phyloP scores from a whole-genome alignment of 345 rosid species.

The Hypericum perforatum region DNA sequence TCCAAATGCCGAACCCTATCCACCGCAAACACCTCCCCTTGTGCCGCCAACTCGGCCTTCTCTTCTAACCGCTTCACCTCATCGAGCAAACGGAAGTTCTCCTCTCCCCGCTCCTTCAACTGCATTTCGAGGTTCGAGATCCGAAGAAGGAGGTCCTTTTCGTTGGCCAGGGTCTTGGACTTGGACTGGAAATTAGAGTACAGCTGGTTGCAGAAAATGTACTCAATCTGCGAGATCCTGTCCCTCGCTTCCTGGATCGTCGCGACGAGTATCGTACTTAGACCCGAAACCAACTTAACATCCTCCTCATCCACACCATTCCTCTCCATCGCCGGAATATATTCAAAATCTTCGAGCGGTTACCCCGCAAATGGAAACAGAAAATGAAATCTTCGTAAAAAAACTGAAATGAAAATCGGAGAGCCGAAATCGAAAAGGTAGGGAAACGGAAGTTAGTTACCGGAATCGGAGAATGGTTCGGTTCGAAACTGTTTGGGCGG shows the following conservation, averaged over 20 bases:
- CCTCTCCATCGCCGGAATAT: slow-evolving; percentile 3
- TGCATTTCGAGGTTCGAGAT: slow-evolving; percentile 41
- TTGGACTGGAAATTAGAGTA: slow-evolving; percentile 57
- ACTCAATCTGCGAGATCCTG: slow-evolving; percentile 81
- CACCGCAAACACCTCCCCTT: slow-evolving; percentile 24
- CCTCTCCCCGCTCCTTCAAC: slow-evolving; percentile 30
- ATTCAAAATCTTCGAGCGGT: no score
- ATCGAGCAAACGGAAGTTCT: slow-evolving; percentile 23
- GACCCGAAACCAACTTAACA: slow-evolving; percentile 45
- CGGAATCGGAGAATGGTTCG: no score
- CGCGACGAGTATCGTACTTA: slow-evolving; percentile 70
- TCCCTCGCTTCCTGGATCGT: slow-evolving; percentile 89
- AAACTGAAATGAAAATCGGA: no score
- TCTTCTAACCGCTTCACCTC: slow-evolving; percentile 32
- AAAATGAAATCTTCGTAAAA: no score
- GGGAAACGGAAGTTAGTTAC: no score
- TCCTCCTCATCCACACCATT: slow-evolving; percentile 29
- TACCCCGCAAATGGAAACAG: no score
- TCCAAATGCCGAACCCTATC: slow-evolving; percentile 26
- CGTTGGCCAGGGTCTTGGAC: slow-evolving; percentile 43
- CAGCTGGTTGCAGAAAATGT: slow-evolving; percentile 76
- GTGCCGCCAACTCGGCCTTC: slow-evolving; percentile 26
- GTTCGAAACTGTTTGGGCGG: no score
- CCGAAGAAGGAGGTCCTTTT: slow-evolving; percentile 30
- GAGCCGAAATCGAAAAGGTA: no score